phyloP scores from a whole-genome alignment of 177 flowering plant species.

The Vitis hybrid region DNA sequence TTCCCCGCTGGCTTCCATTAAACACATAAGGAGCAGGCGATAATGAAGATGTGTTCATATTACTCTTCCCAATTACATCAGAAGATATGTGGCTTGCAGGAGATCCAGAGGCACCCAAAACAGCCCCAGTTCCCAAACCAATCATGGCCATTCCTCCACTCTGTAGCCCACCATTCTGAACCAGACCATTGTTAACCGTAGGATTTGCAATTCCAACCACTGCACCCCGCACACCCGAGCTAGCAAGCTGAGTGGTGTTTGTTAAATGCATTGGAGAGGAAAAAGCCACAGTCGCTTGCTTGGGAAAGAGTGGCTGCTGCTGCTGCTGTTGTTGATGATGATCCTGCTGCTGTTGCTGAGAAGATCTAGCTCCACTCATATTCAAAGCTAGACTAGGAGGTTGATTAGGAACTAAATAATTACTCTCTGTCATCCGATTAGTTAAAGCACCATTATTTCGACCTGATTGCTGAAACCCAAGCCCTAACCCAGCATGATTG shows the following conservation, averaged over 20 bases:
- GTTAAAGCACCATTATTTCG: constrained; percentile 9
- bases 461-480: constrained; percentile 28
- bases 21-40: constrained; percentile 36
- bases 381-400: constrained; percentile 18
- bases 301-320: constrained; percentile 31
- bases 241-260: constrained; percentile 23
- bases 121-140: constrained; percentile 25
- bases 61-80: constrained; percentile 23
- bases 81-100: constrained; percentile 23
- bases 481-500: constrained; percentile 16
- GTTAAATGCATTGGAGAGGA: constrained; percentile 24
- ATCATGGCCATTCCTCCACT: constrained; percentile 16
- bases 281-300: constrained; percentile 31
- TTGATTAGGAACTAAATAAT: constrained; percentile 12
- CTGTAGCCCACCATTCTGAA: constrained; percentile 12
- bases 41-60: constrained; percentile 22
- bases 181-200: constrained; percentile 13
- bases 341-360: constrained; percentile 23
- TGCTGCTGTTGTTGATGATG: constrained; percentile 13
- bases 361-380: constrained; percentile 17
- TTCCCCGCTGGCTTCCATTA: constrained; percentile 34
- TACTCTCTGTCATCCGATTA: constrained; percentile 6
- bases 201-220: constrained; percentile 20
- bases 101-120: constrained; percentile 25
- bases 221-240: constrained; percentile 17